Base-by-base conservation (phyloP, 768 basidiomycete species). In the Mycena chlorophos region DNA sequence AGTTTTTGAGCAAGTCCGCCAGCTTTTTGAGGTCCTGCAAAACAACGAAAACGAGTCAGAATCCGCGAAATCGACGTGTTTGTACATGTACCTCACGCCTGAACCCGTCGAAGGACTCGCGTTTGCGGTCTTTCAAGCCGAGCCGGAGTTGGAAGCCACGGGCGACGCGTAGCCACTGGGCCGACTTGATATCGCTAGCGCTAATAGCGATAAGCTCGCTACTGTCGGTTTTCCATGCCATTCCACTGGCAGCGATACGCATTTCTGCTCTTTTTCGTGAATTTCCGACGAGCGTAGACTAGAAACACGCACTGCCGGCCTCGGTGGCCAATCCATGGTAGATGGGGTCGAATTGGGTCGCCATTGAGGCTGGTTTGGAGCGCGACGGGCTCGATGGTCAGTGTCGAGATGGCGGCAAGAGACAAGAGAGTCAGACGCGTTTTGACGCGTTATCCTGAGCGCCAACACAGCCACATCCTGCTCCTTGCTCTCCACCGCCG, bases 91-190 rank as follows among this genome's bases (percentile, higher is more conserved):
- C 94, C 76, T 97, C 95, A 55, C 92, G 82, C 69, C 83, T 72
- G 73, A 99, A 98, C 10, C 95, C 95, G 58, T 98, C 97, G 65
- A 98, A 98, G n/a, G 80, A 87, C 62, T 91, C 88, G 63, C 84
- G 80, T 43, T 81, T 79, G 67, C 87, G 79, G 70, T 92, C 85
- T 66, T 89, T 86, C 67, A 94, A 73, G 5, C 87, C 90, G 29
- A 98, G 74, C 45, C 91, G 81, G 20, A 99, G 84, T 72, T 97
- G 95, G 65, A 91, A 98, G 58, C 87, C 85, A 30, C 97, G 83
- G 38, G 94, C 97, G 27, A 97, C 95, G 45, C 94, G 86, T 25
- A 92, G 76, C 94, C 94, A 96, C 62, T 91, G 88, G 0, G 83
- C 86, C 86, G 88, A 93, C 71, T 91, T 94, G 61, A 97, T 88